A percentile compares a stretch with the other conserved stretches of the same genome.
Evolutionary conservation across 2,329 filamentous ascomycete genomes (phyloP).

Genomic region (Chaetomium olivaceum): DNA sequence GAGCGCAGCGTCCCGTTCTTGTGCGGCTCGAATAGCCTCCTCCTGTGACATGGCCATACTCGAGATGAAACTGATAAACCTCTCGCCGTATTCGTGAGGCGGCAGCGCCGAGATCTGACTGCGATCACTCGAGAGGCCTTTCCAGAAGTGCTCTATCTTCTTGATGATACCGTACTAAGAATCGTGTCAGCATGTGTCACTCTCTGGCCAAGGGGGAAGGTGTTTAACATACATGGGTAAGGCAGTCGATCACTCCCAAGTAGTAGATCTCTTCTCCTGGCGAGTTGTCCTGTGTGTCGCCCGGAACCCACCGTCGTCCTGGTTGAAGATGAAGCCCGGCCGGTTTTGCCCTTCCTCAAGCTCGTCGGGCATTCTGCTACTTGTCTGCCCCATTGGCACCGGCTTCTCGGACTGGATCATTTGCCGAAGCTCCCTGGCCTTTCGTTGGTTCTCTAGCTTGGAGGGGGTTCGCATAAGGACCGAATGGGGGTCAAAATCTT

Average conservation of each 20-base stretch:
- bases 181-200: conserved; percentile 23
- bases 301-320: conserved; percentile 88
- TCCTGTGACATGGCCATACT: conserved; percentile 88
- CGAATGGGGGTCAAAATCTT: conserved; percentile 60
- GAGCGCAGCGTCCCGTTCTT: conserved; percentile 56
- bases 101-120: conserved; percentile 90
- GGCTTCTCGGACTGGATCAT: conserved; percentile 92
- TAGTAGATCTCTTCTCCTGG: conserved; percentile 95
- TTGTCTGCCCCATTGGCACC: conserved; percentile 83
- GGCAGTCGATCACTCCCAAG: conserved; percentile 94
- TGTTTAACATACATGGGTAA: conserved; percentile 78
- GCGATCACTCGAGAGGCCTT: conserved; percentile 81
- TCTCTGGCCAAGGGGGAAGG: not conserved
- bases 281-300: conserved; percentile 85
- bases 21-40: conserved; percentile 70
- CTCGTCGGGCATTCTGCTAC: conserved; percentile 86
- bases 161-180: conserved; percentile 87
- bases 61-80: conserved; percentile 90
- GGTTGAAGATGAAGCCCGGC: conserved; percentile 78
- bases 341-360: conserved; percentile 73
- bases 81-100: conserved; percentile 86
- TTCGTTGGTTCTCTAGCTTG: conserved; percentile 86
- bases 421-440: conserved; percentile 85
- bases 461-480: conserved; percentile 86
- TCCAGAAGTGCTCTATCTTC: conserved; percentile 95